These are phyloP conservation scores for Trichoderma erinaceum DNA, from an alignment of 495 filamentous ascomycete genomes.

Conservation along the genomic window DNA sequence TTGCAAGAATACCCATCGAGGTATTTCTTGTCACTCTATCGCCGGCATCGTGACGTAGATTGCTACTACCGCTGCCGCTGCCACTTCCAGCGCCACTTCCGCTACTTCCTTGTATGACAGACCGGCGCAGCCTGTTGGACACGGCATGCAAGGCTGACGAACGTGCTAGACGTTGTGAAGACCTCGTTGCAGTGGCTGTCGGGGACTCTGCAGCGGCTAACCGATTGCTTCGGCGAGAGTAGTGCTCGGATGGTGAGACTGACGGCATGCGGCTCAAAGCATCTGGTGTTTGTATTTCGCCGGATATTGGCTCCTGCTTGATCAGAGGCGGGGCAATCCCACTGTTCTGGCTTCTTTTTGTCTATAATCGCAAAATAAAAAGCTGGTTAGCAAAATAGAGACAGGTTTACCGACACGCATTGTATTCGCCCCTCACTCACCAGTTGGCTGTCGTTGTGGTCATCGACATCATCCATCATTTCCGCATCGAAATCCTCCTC, in stretches of 20 bases:
- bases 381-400: not conserved
- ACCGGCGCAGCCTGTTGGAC: constrained; percentile 4
- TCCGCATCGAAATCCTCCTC: constrained; percentile 45
- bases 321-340: not conserved
- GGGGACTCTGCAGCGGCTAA: constrained; percentile 3
- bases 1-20: constrained; percentile 34
- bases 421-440: not conserved
- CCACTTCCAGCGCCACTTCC: not conserved
- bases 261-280: not conserved
- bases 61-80: not conserved
- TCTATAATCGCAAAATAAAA: too few species aligned
- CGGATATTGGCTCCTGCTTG: constrained; percentile 5
- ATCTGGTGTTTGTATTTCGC: not conserved
- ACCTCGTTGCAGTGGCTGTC: not conserved
- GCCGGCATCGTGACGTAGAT: not conserved
- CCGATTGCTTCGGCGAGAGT: constrained; percentile 8
- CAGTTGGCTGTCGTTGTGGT: constrained; percentile 29
- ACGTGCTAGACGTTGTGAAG: not conserved
- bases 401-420: not conserved
- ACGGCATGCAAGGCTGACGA: not conserved
- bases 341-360: not conserved
- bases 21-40: not conserved
- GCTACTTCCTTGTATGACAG: constrained; percentile 2
- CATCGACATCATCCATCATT: constrained; percentile 45
- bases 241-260: constrained; percentile 1